phyloP scores from a whole-genome alignment of 768 basidiomycete species.

The Rhodocollybia butyracea region DNA sequence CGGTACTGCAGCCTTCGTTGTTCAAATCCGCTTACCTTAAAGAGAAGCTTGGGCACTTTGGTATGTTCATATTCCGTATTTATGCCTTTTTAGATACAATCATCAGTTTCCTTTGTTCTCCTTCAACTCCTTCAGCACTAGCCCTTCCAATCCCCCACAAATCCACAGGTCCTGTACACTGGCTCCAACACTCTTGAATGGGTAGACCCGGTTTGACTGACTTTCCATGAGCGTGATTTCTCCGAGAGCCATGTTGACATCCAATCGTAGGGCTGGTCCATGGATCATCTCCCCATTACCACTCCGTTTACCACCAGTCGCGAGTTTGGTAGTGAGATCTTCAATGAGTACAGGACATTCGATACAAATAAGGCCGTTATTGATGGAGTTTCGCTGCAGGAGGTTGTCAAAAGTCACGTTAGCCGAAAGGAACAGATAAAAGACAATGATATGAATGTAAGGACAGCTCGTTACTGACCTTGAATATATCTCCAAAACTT shows the following conservation, averaged over 20 bases:
- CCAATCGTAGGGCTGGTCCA: too few relatives aligned
- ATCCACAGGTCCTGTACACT: constrained; percentile 99
- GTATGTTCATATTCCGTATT: too few relatives aligned
- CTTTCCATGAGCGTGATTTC: background rate
- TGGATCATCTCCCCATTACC: constrained; percentile 69
- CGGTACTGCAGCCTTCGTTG: too few relatives aligned
- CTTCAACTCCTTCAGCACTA: constrained; percentile 62
- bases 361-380: constrained; percentile 94
- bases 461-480: constrained; percentile 24
- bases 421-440: background rate
- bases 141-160: constrained; percentile 91
- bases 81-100: too few relatives aligned
- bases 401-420: too few relatives aligned
- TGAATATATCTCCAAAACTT: constrained; percentile 99
- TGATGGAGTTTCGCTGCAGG: constrained; percentile 82
- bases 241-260: too few relatives aligned
- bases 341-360: constrained; percentile 88
- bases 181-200: constrained; percentile 74
- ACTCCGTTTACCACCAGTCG: constrained; percentile 70
- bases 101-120: background rate
- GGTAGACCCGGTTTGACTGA: constrained; percentile 52
- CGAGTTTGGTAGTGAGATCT: constrained; percentile 76
- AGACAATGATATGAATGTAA: too few relatives aligned
- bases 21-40: too few relatives aligned
- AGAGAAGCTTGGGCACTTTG: too few relatives aligned